Conservation (phyloP, 495 filamentous ascomycete genomes). For the Sabuloglossum arenarium region DNA sequence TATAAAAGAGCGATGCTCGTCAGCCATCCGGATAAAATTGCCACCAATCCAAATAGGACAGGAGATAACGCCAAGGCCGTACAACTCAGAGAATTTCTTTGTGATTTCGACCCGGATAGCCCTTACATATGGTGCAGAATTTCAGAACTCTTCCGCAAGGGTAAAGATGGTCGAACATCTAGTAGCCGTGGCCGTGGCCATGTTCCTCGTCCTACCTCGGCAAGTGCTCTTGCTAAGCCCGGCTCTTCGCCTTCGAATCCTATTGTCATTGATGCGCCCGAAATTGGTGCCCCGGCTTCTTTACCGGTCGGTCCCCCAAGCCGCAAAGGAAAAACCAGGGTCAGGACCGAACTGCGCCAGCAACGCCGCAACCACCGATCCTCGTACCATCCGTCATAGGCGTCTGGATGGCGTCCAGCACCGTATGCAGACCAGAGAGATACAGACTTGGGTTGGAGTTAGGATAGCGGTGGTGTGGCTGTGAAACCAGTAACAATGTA, state of each 20-base stretch:
- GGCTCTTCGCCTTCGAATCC: not conserved
- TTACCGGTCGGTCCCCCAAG: not conserved
- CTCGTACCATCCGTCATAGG: not conserved
- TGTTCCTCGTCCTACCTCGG: not conserved
- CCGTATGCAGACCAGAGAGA: not conserved
- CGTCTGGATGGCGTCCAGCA: not conserved
- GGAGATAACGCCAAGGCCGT: not conserved
- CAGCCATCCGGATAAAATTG: not conserved
- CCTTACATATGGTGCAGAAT: not conserved
- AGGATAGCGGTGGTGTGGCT: not conserved
- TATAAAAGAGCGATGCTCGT: not conserved
- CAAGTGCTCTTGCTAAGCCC: not conserved
- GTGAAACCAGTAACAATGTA: not conserved
- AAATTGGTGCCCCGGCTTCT: not conserved
- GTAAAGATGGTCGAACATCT: not conserved
- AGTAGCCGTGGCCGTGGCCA: not conserved
- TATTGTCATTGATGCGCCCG: not conserved
- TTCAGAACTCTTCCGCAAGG: not conserved
- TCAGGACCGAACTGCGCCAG: not conserved
- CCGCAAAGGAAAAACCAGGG: not conserved
- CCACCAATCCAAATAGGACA: not conserved
- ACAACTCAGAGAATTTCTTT: not conserved
- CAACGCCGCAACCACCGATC: not conserved
- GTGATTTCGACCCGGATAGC: not conserved
- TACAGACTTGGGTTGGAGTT: not conserved